Conservation (phyloP, 768 basidiomycete genomes). For the Clitopilus hobsonii region DNA sequence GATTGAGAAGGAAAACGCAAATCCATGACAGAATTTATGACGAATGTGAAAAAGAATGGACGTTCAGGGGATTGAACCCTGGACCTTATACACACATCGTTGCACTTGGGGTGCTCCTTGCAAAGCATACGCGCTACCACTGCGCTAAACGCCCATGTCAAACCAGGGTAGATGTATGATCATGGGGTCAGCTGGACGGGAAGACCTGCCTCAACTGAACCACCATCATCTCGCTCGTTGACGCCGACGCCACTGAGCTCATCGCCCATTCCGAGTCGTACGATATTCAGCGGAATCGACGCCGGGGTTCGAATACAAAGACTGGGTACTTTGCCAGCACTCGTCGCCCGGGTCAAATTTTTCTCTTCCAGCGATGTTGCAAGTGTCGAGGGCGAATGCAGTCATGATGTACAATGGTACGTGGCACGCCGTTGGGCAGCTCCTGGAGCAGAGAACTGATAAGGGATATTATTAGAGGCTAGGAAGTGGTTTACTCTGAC, state of each 20-base stretch:
- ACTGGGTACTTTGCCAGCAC: too few relatives aligned
- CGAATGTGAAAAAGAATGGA: neutral
- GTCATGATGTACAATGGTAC: neutral
- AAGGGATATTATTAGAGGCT: neutral
- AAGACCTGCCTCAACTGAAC: neutral
- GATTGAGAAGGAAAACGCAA: too few relatives aligned
- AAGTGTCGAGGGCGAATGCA: neutral
- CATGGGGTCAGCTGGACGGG: neutral
- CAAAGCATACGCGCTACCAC: conserved; percentile 8
- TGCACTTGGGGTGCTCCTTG: neutral
- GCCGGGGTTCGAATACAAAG: too few relatives aligned
- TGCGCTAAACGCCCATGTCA: conserved; percentile 5
- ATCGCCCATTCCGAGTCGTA: too few relatives aligned
- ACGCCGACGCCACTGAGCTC: too few relatives aligned
- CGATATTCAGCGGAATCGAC: too few relatives aligned
- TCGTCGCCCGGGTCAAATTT: too few relatives aligned
- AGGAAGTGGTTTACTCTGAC: conserved; percentile 8
- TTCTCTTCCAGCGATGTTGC: neutral
- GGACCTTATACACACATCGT: conserved; percentile 6
- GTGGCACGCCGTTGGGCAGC: neutral
- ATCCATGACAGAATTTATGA: neutral
- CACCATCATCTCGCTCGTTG: neutral
- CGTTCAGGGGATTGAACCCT: conserved; percentile 7
- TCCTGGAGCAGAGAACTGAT: neutral
- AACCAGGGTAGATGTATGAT: neutral